These are phyloP conservation scores for Aspergillus fischeri DNA, from an alignment of 2,329 filamentous ascomycete genomes.

Conservation along the genomic window DNA sequence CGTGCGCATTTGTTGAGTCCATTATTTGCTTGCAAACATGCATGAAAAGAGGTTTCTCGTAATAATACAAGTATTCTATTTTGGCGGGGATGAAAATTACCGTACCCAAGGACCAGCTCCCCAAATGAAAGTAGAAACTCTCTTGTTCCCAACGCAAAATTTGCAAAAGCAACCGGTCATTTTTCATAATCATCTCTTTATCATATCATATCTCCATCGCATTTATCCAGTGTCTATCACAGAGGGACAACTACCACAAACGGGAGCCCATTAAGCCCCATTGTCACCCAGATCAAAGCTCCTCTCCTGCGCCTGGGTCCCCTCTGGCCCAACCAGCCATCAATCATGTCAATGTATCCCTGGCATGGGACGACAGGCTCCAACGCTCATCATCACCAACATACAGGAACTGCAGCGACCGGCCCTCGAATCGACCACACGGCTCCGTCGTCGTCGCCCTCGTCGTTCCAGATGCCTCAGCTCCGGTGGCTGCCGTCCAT, in stretches of 20 bases:
- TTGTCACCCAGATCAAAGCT: background rate
- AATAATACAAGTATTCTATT: background rate
- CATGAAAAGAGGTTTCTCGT: background rate
- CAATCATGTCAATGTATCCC: slow-evolving; percentile 13
- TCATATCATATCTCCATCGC: background rate
- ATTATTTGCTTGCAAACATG: background rate
- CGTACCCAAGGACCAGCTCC: background rate
- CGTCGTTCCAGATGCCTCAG: slow-evolving; percentile 20
- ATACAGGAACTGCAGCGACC: slow-evolving; percentile 1
- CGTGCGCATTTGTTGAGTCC: background rate
- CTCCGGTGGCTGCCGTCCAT: slow-evolving; percentile 24
- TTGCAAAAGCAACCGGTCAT: slow-evolving; percentile 16
- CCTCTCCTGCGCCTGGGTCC: background rate
- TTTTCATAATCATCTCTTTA: slow-evolving; percentile 6
- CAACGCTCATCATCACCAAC: background rate
- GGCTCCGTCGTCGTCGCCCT: slow-evolving; percentile 8
- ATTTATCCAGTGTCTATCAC: background rate
- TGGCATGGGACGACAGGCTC: slow-evolving; percentile 13
- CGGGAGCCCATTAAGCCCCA: background rate
- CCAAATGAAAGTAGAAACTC: slow-evolving; percentile 2
- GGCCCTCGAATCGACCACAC: slow-evolving; percentile 10
- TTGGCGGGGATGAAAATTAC: slow-evolving; percentile 2
- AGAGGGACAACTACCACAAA: background rate
- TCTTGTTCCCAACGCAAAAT: background rate
- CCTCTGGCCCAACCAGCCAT: background rate